Base-by-base conservation (phyloP, 306 rosid genomes). In the Trifolium repens region DNA sequence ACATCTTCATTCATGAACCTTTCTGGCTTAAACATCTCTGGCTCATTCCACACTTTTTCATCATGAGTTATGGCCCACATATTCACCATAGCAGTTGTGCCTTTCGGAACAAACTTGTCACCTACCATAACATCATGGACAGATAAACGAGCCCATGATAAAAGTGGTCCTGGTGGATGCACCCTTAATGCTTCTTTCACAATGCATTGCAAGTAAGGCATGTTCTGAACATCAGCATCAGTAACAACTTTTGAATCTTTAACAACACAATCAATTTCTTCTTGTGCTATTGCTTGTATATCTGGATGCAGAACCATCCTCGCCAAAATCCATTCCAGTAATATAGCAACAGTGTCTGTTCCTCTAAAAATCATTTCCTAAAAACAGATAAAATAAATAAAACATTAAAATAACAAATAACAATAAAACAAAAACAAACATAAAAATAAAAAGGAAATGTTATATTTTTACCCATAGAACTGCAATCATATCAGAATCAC, bases 351-450 rank as follows among this genome's bases (percentile, higher is more conserved):
- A 0, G 98, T 93, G 53, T 93, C 98, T 0, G 98, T 93, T 12
- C 98, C 98, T 75, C 98, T 82, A 35, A 93, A 93, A 6, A 93
- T 88, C 98, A 90, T 86, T 76, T 93, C 98, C 98, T 93, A 64
- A 1, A 17, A 55, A 17, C n/a, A 67, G 4, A 70, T 2, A n/a
- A 11, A 24, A 22, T 12, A 1, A 11, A 50, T 9, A 11, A 44
- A 44, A 11, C 12, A 44, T 15, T 2, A 27, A 35, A 3, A 5
- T 4, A 4, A 2, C 54, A 5, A 7, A 4, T 0, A 59, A 12
- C 3, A 15, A 5, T 0, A 39, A 17, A 10, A 37, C 1, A 14
- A 5, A 6, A 19, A 19, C 1, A 42, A 8, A n/a, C 5, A 5
- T 7, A 19, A 19, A 8, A 42, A 15, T 1, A 11, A 4, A 11